Evolutionary conservation across 2,329 filamentous ascomycete genomes (phyloP).

Genomic region (Bipolaris bicolor): DNA sequence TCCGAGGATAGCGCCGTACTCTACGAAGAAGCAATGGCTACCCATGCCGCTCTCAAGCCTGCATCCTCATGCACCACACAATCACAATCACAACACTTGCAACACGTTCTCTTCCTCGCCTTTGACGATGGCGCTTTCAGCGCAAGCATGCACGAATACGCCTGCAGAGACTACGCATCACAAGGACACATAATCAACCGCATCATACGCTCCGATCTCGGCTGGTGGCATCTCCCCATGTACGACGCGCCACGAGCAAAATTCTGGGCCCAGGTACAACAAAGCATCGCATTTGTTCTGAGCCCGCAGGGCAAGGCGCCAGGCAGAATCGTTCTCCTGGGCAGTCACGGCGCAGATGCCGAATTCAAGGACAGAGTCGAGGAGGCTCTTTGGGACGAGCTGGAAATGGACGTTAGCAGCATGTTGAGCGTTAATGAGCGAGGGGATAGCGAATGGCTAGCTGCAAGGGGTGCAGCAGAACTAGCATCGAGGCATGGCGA

Average conservation of each 20-base stretch:
- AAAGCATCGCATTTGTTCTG: slow-evolving; percentile 24
- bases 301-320: slow-evolving; percentile 19
- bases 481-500: slow-evolving; percentile 21
- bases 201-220: slow-evolving; percentile 22
- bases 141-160: slow-evolving; percentile 22
- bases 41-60: slow-evolving; percentile 10
- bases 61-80: neutral
- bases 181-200: slow-evolving; percentile 15
- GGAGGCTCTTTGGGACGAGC: slow-evolving; percentile 26
- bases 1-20: slow-evolving; percentile 17
- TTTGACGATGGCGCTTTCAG: slow-evolving; percentile 38
- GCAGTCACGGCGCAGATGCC: slow-evolving; percentile 26
- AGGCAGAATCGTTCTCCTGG: slow-evolving; percentile 31
- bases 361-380: slow-evolving; percentile 34
- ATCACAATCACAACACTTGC: neutral
- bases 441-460: slow-evolving; percentile 18
- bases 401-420: slow-evolving; percentile 27
- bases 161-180: slow-evolving; percentile 11
- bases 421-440: slow-evolving; percentile 20
- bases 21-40: slow-evolving; percentile 17
- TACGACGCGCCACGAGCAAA: slow-evolving; percentile 25
- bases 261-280: slow-evolving; percentile 33
- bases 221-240: slow-evolving; percentile 37
- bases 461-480: slow-evolving; percentile 35
- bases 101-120: slow-evolving; percentile 32